Evolutionary conservation across 345 rosid species (phyloP).

Genomic region (Pistacia vera): DNA sequence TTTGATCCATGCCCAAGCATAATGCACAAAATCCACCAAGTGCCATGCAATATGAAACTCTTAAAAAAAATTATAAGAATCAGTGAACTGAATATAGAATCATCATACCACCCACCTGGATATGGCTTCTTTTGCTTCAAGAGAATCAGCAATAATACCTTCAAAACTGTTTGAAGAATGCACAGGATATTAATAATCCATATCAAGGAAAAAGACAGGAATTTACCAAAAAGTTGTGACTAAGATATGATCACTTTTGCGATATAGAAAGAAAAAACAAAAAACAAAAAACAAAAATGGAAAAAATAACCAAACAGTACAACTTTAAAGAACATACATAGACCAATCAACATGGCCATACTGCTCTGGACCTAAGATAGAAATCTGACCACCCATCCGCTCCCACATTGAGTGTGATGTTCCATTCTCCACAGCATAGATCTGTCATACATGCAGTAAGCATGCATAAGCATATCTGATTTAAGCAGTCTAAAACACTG

Average conservation of each 20-base stretch:
- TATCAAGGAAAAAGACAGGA: constrained; percentile 21
- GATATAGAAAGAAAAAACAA: constrained; percentile 1
- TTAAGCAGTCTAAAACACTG: constrained; percentile 13
- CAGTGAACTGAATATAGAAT: constrained; percentile 4
- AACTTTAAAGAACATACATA: constrained; percentile 48
- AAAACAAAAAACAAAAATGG: not conserved
- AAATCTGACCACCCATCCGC: constrained; percentile 54
- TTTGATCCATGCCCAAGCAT: constrained; percentile 13
- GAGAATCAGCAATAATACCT: constrained; percentile 81
- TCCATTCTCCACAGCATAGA: constrained; percentile 63
- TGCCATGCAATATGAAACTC: constrained; percentile 7
- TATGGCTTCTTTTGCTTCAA: constrained; percentile 81
- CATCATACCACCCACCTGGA: constrained; percentile 59
- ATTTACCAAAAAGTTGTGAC: not conserved
- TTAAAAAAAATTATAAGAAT: constrained; percentile 12
- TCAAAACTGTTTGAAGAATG: constrained; percentile 65
- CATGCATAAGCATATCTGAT: constrained; percentile 38
- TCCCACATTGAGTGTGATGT: constrained; percentile 65
- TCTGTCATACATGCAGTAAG: constrained; percentile 49
- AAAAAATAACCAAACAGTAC: constrained; percentile 13
- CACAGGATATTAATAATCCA: constrained; percentile 26
- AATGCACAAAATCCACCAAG: not conserved
- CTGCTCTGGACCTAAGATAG: constrained; percentile 50
- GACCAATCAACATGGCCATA: constrained; percentile 79
- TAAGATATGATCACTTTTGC: not conserved